Evolutionary conservation across 2,329 filamentous ascomycete species (phyloP).

Genomic region (Amphichorda felina): DNA sequence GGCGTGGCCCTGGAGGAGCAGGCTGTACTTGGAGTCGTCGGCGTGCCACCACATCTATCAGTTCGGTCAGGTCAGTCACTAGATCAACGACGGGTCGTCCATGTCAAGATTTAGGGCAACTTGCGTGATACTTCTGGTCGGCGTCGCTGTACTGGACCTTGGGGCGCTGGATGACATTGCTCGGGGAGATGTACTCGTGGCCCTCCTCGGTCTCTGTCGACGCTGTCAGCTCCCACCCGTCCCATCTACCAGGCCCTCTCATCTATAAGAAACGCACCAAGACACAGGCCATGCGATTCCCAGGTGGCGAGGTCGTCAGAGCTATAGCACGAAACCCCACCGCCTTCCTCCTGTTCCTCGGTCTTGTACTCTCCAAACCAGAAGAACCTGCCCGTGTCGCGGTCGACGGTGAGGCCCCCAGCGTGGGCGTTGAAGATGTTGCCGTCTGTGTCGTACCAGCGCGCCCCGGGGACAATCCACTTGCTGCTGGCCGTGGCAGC

Average conservation of each 20-base stretch:
- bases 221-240: not conserved
- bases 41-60: conserved; percentile 47
- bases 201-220: conserved; percentile 34
- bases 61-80: not conserved
- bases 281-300: conserved; percentile 42
- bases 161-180: conserved; percentile 48
- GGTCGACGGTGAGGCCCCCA: conserved; percentile 40
- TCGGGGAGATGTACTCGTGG: conserved; percentile 40
- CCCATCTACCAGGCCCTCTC: not conserved
- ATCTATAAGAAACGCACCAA: conserved; percentile 30
- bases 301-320: conserved; percentile 49
- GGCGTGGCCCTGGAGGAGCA: conserved; percentile 44
- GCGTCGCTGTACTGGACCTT: conserved; percentile 48
- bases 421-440: conserved; percentile 51
- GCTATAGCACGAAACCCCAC: conserved; percentile 48
- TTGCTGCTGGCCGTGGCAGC: not conserved
- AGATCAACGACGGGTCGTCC: no score
- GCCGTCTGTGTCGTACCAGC: conserved; percentile 49
- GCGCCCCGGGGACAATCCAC: conserved; percentile 49
- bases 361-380: conserved; percentile 52
- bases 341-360: conserved; percentile 44
- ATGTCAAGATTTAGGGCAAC: no score
- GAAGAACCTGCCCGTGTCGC: conserved; percentile 41
- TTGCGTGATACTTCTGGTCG: conserved; percentile 37
- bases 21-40: conserved; percentile 43